Evolutionary conservation across 805 yeast genomes (phyloP).

Genomic region (Candida odintsovae): DNA sequence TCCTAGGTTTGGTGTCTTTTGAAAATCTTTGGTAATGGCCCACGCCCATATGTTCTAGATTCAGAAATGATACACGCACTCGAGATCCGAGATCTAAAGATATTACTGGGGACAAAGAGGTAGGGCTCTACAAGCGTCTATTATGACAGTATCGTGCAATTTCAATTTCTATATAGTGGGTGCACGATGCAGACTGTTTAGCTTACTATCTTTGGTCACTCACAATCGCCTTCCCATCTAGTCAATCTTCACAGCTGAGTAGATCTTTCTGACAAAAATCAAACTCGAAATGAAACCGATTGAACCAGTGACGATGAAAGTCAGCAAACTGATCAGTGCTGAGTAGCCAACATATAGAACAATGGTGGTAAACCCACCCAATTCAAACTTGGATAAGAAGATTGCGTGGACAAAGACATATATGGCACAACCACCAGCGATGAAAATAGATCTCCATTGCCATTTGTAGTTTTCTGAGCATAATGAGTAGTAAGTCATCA

Average conservation of each 20-base stretch:
- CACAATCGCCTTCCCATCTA: conserved; percentile 20
- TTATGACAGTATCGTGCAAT: neutral
- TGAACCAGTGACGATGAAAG: conserved; percentile 82
- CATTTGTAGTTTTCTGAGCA: conserved; percentile 92
- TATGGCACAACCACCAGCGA: conserved; percentile 84
- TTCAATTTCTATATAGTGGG: neutral
- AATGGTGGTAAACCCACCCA: conserved; percentile 71
- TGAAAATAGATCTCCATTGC: conserved; percentile 91
- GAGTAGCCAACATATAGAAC: conserved; percentile 84
- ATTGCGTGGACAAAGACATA: conserved; percentile 84
- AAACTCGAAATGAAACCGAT: conserved; percentile 76
- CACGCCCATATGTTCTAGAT: neutral
- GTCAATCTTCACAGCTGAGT: conserved; percentile 83
- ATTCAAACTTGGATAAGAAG: conserved; percentile 59
- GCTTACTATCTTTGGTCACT: neutral
- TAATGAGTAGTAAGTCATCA: conserved; percentile 76
- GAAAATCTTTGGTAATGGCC: too few species aligned
- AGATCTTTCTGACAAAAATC: conserved; percentile 72
- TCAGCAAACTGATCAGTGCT: conserved; percentile 56
- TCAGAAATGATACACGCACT: neutral
- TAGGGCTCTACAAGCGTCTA: neutral
- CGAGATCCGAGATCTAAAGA: neutral
- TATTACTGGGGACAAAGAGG: too few species aligned
- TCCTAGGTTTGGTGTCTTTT: too few species aligned
- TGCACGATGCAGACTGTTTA: neutral